phyloP scores from a whole-genome alignment of 352 stramenopile species.

The Phytophthora pluvialis region DNA sequence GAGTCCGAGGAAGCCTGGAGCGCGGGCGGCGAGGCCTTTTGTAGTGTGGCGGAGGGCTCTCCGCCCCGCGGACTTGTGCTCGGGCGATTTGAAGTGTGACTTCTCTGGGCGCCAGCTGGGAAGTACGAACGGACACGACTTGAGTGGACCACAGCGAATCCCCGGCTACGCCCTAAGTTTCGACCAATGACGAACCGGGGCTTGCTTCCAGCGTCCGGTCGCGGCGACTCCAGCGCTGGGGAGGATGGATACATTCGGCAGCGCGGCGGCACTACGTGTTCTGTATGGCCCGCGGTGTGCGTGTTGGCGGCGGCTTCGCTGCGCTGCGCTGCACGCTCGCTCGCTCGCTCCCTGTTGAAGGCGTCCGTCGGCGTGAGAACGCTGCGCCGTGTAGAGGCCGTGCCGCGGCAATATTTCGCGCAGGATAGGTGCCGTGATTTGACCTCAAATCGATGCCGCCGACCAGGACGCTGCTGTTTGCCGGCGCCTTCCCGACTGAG shows the following conservation, averaged over 20 bases:
- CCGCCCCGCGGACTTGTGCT: background rate
- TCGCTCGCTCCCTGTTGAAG: conserved; percentile 7
- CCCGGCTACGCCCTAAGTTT: conserved; percentile 20
- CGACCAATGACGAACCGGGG: conserved; percentile 28
- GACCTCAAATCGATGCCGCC: conserved; percentile 13
- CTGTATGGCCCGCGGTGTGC: background rate
- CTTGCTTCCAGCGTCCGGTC: conserved; percentile 8
- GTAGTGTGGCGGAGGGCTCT: background rate
- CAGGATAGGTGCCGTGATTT: conserved; percentile 28
- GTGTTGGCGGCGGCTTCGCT: background rate
- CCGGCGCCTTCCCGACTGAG: conserved; percentile 8
- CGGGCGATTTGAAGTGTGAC: conserved; percentile 2
- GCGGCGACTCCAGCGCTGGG: conserved; percentile 2
- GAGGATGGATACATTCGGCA: conserved; percentile 16
- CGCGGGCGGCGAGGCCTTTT: conserved; percentile 3
- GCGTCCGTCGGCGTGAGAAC: background rate
- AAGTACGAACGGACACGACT: conserved; percentile 12
- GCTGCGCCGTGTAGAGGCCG: conserved; percentile 13
- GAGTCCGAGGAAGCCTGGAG: conserved; percentile 1
- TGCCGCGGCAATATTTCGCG: conserved; percentile 29
- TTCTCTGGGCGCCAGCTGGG: background rate
- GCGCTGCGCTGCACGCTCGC: background rate
- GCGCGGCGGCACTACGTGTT: too few species aligned
- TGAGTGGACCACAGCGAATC: conserved; percentile 13
- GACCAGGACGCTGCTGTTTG: conserved; percentile 2